These are phyloP conservation scores for Saccharomycopsis schoenii DNA, from an alignment of 805 yeast genomes.

Conservation along the genomic window DNA sequence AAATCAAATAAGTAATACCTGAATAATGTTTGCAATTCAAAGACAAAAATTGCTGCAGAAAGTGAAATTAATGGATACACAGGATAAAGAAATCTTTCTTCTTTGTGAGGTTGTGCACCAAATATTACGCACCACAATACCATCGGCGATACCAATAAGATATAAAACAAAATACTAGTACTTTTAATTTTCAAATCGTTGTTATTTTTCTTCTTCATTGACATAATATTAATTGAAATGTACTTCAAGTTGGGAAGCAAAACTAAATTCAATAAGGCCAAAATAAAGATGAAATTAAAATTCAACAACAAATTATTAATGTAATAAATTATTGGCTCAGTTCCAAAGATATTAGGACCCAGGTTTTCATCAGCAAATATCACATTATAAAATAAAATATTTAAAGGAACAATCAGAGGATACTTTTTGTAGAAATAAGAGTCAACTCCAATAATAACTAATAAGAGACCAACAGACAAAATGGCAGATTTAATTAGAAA, in stretches of 20 bases:
- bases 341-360: constrained; percentile 89
- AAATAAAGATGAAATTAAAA: constrained; percentile 47
- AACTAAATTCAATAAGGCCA: constrained; percentile 33
- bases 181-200: neutral
- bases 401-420: constrained; percentile 58
- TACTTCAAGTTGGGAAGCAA: constrained; percentile 25
- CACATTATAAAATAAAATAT: constrained; percentile 78
- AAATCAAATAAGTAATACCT: neutral
- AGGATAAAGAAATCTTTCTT: constrained; percentile 85
- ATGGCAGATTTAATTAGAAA: constrained; percentile 22
- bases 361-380: constrained; percentile 48
- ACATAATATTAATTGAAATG: constrained; percentile 13
- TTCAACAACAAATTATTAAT: constrained; percentile 58
- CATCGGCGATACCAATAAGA: constrained; percentile 38
- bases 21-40: constrained; percentile 10
- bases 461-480: constrained; percentile 21
- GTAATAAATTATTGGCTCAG: constrained; percentile 71
- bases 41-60: constrained; percentile 39
- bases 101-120: constrained; percentile 77
- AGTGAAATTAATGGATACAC: constrained; percentile 61
- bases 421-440: constrained; percentile 49
- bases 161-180: constrained; percentile 8
- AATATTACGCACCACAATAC: constrained; percentile 61
- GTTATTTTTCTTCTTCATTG: constrained; percentile 10
- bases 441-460: constrained; percentile 38